Percentiles rank a stretch among this genome's conserved stretches.
Conservation (phyloP, 768 basidiomycete species). For the Terana coerulea region DNA sequence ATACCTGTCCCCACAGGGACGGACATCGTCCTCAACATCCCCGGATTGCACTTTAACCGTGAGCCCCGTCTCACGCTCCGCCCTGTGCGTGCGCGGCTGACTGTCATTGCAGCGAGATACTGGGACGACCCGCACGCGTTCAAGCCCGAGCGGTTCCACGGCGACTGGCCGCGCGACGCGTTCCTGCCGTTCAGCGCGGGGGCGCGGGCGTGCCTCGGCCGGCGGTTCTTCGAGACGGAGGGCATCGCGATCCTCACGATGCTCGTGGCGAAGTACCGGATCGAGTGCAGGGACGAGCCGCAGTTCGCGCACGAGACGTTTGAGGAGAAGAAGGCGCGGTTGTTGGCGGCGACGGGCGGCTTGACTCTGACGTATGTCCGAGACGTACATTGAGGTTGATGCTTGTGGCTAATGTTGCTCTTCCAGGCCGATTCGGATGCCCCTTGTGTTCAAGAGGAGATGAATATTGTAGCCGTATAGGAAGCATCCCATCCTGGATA, state of each 20-base stretch:
- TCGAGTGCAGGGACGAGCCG: constrained; percentile 31
- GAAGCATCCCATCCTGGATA: too few relatives aligned
- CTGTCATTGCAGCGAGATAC: constrained; percentile 28
- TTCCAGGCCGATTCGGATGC: constrained; percentile 16
- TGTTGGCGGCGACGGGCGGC: constrained; percentile 14
- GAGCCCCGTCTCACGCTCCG: constrained; percentile 1
- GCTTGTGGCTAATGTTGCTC: not conserved
- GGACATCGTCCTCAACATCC: constrained; percentile 20
- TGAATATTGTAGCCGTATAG: not conserved
- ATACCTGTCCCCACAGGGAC: constrained; percentile 28
- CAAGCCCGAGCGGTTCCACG: constrained; percentile 40
- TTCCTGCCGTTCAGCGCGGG: constrained; percentile 51
- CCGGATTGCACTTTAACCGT: constrained; percentile 31
- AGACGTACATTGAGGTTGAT: not conserved
- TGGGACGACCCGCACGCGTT: constrained; percentile 36
- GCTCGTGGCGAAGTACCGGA: constrained; percentile 44
- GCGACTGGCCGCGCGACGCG: constrained; percentile 51
- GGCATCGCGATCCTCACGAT: constrained; percentile 46
- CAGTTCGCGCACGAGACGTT: constrained; percentile 43
- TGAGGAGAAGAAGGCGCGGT: constrained; percentile 36
- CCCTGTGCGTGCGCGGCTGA: not conserved
- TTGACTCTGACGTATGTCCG: constrained; percentile 22
- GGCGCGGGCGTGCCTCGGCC: constrained; percentile 35
- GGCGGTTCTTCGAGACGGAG: constrained; percentile 44
- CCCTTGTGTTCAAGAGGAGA: constrained; percentile 18